phyloP scores from a whole-genome alignment of 139 green algal species.

The Dunaliella primolecta region DNA sequence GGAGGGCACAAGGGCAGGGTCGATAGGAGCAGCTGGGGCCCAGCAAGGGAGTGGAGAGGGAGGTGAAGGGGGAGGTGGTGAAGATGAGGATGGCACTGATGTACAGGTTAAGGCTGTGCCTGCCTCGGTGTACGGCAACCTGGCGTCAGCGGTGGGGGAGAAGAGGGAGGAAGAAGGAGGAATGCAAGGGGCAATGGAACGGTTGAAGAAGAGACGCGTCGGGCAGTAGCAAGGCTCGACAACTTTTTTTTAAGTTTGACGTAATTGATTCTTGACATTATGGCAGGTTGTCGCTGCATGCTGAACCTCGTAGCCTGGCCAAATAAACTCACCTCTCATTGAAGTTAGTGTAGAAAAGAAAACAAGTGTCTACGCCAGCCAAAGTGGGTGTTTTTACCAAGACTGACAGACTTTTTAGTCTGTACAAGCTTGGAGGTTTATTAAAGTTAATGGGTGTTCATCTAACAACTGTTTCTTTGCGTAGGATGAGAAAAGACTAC shows the following conservation, averaged over 20 bases:
- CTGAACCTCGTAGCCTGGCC: no score
- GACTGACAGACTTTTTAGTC: no score
- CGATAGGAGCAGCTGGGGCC: conserved; percentile 39
- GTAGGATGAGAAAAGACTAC: no score
- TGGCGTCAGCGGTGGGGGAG: conserved; percentile 16
- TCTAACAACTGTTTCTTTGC: no score
- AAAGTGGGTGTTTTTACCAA: no score
- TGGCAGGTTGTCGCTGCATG: no score
- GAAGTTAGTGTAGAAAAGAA: no score
- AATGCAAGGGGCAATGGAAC: conserved; percentile 42
- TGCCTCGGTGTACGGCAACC: conserved; percentile 71
- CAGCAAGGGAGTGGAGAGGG: conserved; percentile 41
- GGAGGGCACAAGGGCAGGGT: conserved; percentile 43
- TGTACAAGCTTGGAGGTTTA: no score
- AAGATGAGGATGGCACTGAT: background rate
- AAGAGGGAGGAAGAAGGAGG: conserved; percentile 6
- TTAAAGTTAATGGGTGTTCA: no score
- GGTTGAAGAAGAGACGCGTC: conserved; percentile 35
- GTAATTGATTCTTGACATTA: no score
- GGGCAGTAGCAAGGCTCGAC: background rate
- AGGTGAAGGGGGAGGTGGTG: conserved; percentile 25
- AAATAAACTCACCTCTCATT: no score
- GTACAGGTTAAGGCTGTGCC: conserved; percentile 78
- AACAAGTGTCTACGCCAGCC: no score
- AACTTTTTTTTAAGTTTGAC: background rate